Evolutionary conservation across 495 filamentous ascomycete genomes (phyloP), one percentile per base, ranked within the genome.

Genomic region (Talaromyces borbonicus): DNA sequence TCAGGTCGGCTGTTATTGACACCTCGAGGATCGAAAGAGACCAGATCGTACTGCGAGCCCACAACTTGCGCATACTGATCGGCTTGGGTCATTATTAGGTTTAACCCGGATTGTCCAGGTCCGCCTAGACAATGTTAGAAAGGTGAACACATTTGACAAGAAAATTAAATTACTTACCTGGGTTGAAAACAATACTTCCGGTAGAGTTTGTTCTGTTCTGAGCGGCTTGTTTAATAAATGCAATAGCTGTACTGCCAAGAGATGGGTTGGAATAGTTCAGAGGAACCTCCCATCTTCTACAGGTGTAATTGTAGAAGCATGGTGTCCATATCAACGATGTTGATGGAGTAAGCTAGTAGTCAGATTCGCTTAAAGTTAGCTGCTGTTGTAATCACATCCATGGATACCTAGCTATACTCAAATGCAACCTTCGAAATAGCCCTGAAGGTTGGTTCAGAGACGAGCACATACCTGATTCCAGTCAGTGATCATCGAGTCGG

Each of bases 21-120:
- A n/a, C 72, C 70, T 5, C 72, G 61, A 12, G 70, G 68, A 49
- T 74, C 72, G 46, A 73, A 74, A n/a, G 58, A 54, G 37, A 75
- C 51, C 38, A 74, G 52, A 44, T 74, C 71, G 50, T 61, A 70
- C 22, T 60, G 52, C 31, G 65, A 56, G 19, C 65, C 49, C 35
- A 66, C 48, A 15, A 59, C 56, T 26, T 66, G 61, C 19, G 50
- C 53, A 20, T 41, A 24, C 23, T 44, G 15, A 46, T 39, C 46
- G 32, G 38, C 42, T 48, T 46, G 45, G 49, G 52, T 48, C 23
- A 47, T 43, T 9, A 63, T 44, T 15, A 56, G 50, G 12, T 58
- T 31, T 8, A 62, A 50, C 6, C 71, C 70, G 7, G 69, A 66
- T 19, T 60, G 65, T 3, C 71, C 69, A 0, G 71, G 71, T 1